A percentile compares a stretch with the other conserved stretches of the same genome.
These are phyloP conservation scores for Cyberlindnera suaveolens DNA, from an alignment of 805 yeast genomes.

Conservation along the genomic window DNA sequence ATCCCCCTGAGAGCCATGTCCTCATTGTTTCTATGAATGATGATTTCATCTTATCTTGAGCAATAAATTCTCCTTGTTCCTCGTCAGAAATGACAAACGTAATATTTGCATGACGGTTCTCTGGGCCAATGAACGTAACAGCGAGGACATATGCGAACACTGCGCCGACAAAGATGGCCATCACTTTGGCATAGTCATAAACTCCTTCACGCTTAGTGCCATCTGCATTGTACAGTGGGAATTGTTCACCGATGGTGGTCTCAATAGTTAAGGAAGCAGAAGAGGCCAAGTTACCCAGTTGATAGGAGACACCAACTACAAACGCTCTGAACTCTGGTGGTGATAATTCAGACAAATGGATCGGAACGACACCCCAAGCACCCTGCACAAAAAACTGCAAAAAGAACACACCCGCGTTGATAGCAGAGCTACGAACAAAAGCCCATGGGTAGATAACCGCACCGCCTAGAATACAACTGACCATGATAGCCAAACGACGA, in stretches of 20 bases:
- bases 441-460: slow-evolving; percentile 63
- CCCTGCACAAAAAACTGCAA: slow-evolving; percentile 62
- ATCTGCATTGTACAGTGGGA: slow-evolving; percentile 32
- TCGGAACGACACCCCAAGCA: slow-evolving; percentile 63
- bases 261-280: slow-evolving; percentile 66
- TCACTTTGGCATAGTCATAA: slow-evolving; percentile 51
- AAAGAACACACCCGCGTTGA: slow-evolving; percentile 55
- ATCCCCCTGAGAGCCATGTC: slow-evolving; percentile 4
- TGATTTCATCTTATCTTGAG: slow-evolving; percentile 18
- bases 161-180: slow-evolving; percentile 63
- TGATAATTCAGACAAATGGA: slow-evolving; percentile 54
- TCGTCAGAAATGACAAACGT: slow-evolving; percentile 18
- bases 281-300: slow-evolving; percentile 61
- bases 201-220: slow-evolving; percentile 21
- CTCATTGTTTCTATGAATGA: slow-evolving; percentile 14
- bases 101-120: slow-evolving; percentile 35
- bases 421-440: slow-evolving; percentile 39
- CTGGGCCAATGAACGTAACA: slow-evolving; percentile 56
- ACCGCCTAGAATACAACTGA: slow-evolving; percentile 51
- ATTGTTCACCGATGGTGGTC: slow-evolving; percentile 52
- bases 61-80: slow-evolving; percentile 17
- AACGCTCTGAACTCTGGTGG: slow-evolving; percentile 60
- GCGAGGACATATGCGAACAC: slow-evolving; percentile 48
- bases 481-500: slow-evolving; percentile 45
- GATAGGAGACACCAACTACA: slow-evolving; percentile 58